Evolutionary conservation across 306 rosid genomes (phyloP), one percentile per base, ranked within the genome.

Genomic region (Quercus robur): DNA sequence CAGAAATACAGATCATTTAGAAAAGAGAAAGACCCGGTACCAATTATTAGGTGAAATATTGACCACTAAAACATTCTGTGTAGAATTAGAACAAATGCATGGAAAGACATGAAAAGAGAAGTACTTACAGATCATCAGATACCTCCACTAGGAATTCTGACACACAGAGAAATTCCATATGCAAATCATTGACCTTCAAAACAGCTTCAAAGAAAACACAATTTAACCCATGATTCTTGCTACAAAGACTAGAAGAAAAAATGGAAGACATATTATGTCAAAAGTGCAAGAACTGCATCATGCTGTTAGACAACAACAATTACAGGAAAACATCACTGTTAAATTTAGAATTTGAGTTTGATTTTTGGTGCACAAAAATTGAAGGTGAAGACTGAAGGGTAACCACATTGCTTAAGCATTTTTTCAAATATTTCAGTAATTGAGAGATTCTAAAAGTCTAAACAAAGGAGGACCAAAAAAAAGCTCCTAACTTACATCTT

Each of bases 131-230:
- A 86, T 92, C 98, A 86, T 94, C 98, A 78, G 97, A 88, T 81
- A 94, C 84, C 84, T 94, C 98, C 80, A 94, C 97, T 30, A 94
- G 79, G 86, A 94, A 94, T 84, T 94, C 98, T 58, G 98, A 94
- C 84, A 88, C 77, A 62, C 88, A 94, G 17, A 94, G 90, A 79
- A 94, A 94, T 56, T 91, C 94, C 97, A 94, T 92, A 83, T 94
- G 97, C 90, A 94, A 80, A 87, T 91, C 93, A 70, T 88, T 85
- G 71, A 90, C 90, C 98, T 94, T 89, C 79, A 87, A 38, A 77
- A 83, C 75, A 79, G 84, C 83, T 90, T 41, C 80, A 76, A 77
- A 83, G 81, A 75, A 71, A 85, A 78, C 58, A 81, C 31, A 79
- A 71, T 35, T 82, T 77, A 79, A 73, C 79, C 85, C 18, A 59